Conservation (phyloP, 2,329 filamentous ascomycete genomes). For the Hypomyces rosellus region DNA sequence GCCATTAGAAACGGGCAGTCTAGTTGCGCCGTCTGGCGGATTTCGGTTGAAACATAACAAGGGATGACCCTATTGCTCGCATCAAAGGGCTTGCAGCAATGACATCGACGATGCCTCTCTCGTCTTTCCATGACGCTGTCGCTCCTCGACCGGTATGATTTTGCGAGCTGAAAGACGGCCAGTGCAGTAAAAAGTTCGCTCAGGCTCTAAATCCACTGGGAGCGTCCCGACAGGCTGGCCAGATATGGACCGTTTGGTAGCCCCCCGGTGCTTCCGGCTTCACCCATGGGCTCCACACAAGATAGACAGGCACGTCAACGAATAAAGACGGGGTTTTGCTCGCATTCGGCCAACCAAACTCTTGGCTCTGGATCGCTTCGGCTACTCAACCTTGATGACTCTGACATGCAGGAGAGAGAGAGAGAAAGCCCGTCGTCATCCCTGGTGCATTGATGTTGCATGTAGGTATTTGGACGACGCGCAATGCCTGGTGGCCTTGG, state of each 20-base stretch:
- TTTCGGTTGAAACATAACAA: too few species aligned
- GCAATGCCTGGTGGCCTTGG: too few species aligned
- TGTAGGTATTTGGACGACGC: background rate
- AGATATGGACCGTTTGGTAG: background rate
- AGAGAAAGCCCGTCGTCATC: background rate
- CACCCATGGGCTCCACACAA: slow-evolving; percentile 18
- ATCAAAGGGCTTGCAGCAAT: too few species aligned
- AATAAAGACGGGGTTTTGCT: slow-evolving; percentile 27
- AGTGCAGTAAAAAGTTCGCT: too few species aligned
- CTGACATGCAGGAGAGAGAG: background rate
- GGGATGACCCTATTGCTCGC: too few species aligned
- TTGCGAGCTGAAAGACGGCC: too few species aligned
- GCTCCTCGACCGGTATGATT: too few species aligned
- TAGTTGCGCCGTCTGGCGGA: too few species aligned
- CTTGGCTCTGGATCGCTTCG: too few species aligned
- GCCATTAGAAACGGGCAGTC: too few species aligned
- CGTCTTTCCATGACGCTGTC: too few species aligned
- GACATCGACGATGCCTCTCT: too few species aligned
- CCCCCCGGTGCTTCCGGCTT: slow-evolving; percentile 23
- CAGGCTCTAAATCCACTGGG: slow-evolving; percentile 8
- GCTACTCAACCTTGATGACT: background rate
- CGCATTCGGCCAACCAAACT: slow-evolving; percentile 18
- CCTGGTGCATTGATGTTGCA: background rate
- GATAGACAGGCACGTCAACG: slow-evolving; percentile 18
- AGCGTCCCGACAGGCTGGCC: slow-evolving; percentile 25